Evolutionary conservation across 805 yeast genomes (phyloP), one percentile per base, ranked within the genome.

Genomic region (Kockiozyma suomiensis): DNA sequence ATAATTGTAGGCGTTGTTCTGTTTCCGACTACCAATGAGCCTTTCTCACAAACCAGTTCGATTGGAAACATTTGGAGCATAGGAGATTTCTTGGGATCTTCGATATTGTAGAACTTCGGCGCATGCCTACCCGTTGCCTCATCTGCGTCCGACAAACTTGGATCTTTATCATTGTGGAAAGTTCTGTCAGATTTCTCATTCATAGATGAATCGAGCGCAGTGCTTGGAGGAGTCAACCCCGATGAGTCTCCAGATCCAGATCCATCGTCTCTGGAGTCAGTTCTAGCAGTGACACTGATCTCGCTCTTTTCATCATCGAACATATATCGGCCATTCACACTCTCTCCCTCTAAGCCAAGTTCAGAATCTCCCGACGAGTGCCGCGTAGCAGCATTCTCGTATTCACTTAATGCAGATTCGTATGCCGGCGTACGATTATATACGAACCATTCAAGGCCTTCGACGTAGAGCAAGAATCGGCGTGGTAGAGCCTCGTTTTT

Each of bases 351-450:
- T 2, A 42, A 48, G 41, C 30, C 17, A 19, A 33, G 32, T 3
- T n/a, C 21, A 7, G 53, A 37, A 23, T 37, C 42, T 19, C 15
- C 15, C 6, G 8, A 15, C 21, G 42, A 15, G n/a, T 37, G 13
- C 6, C 53, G 12, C 3, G 33, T 35, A 17, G 43, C 41, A 12
- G 53, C 53, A 8, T 4, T 35, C 35, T 43, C 53, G 80, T 69
- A 17, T 71, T 65, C 21, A 21, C 80, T 79, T 66, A 85, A 66
- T 15, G 88, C 81, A 54, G 78, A 79, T 45, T 89, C 92, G 73
- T 88, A 94, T 0, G 96, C 92, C 10, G 76, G 76, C 0, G 89
- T 82, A 69, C 94, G 81, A 73, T 94, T 94, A 73, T 88, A 93
- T 58, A 87, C 75, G 71, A 91, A 94, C 48, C 88, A 74, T 72